Evolutionary conservation across 306 rosid species (phyloP), one percentile per base, ranked within the genome.

Genomic region (Purshia tridentata): DNA sequence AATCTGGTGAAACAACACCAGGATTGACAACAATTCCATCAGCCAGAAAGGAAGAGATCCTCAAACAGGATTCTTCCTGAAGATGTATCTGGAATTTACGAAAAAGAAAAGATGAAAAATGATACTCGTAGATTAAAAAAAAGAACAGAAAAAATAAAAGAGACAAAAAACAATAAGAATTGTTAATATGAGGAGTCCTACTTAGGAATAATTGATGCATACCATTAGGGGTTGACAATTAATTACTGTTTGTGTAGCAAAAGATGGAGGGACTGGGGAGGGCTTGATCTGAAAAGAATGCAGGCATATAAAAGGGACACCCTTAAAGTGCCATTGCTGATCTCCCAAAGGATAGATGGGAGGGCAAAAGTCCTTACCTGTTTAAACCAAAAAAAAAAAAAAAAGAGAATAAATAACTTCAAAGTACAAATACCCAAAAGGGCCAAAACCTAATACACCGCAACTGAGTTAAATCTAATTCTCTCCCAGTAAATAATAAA

Each of bases 181-280:
- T 11, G 16, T 37, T 57, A 40, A 8, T 46, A 37, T 52, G 58
- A 63, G 67, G 39, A 61, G 50, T 39, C 47, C 59, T 50, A 39
- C 41, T 40, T 35, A n/a, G 46, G 75, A 80, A 79, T 42, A 81
- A 67, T 16, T 50, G 55, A 65, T 49, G 40, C 89, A 76, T 91
- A 93, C 98, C 92, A 85, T 82, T 55, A 93, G 86, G 70, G 98
- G 97, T 77, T 90, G 96, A 77, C 97, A 93, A 75, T 87, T 82
- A 76, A 91, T 85, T 57, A 88, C 98, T 65, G 98, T 93, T 79
- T 91, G 89, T 77, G 97, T 81, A 75, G 98, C 93, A 85, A 89
- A 84, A 75, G 78, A 83, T 66, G 98, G 97, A 65, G 98, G 98
- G 65, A 83, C 87, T 69, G 97, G 97, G 71, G 90, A 86, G 76